Evolutionary conservation across 1,284 basidiomycete species (phyloP).

Genomic region (Cutaneotrichosporon mucoides): DNA sequence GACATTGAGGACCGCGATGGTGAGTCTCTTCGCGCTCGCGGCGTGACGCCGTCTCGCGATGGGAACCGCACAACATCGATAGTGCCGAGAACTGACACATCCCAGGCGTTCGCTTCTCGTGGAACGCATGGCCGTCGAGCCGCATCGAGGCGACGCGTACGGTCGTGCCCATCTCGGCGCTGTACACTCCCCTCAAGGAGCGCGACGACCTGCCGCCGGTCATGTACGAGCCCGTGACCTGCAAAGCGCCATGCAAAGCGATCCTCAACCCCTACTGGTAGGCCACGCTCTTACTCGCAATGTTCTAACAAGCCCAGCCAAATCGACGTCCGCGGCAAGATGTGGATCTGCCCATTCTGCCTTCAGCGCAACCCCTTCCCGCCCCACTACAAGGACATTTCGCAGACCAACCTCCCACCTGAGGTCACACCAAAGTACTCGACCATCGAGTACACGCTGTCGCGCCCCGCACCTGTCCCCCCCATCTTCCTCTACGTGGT

Average conservation of each 20-base stretch:
- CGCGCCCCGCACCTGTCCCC: slow-evolving; percentile 83
- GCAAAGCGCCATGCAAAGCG: slow-evolving; percentile 95
- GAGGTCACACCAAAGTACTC: slow-evolving; percentile 98
- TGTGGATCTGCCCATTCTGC: slow-evolving; percentile 99
- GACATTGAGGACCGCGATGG: slow-evolving; percentile 63
- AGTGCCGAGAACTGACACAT: background rate
- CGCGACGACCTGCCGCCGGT: slow-evolving; percentile 94
- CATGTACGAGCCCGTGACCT: slow-evolving; percentile 96
- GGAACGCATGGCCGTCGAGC: slow-evolving; percentile 98
- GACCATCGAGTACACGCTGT: slow-evolving; percentile 97
- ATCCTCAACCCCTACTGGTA: slow-evolving; percentile 98
- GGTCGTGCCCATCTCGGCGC: slow-evolving; percentile 93
- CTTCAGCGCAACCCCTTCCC: slow-evolving; percentile 95
- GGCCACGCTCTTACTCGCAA: too few relatives aligned
- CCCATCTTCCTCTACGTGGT: slow-evolving; percentile 97
- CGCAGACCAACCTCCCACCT: slow-evolving; percentile 91
- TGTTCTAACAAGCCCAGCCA: slow-evolving; percentile 63
- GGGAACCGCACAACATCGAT: background rate
- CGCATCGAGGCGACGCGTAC: slow-evolving; percentile 96
- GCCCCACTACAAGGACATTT: slow-evolving; percentile 98
- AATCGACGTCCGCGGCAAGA: slow-evolving; percentile 95
- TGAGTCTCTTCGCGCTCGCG: slow-evolving; percentile 32
- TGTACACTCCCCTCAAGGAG: slow-evolving; percentile 96
- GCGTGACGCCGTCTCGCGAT: background rate
- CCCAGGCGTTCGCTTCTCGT: slow-evolving; percentile 81